These are phyloP conservation scores for Thamnidium elegans DNA, from an alignment of 192 early-diverging fungal species.

Conservation along the genomic window DNA sequence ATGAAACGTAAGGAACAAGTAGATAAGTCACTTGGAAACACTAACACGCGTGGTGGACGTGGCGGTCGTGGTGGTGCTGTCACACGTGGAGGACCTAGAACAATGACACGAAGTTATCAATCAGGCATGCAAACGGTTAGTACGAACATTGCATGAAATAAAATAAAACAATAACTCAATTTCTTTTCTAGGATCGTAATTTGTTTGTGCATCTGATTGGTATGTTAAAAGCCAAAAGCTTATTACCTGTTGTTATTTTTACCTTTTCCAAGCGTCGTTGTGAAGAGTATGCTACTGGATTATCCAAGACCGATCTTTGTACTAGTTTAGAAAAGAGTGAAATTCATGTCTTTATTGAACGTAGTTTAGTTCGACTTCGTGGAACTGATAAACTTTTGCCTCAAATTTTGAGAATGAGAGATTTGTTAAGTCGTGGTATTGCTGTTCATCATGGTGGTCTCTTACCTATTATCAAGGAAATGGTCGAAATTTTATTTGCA, in stretches of 20 bases:
- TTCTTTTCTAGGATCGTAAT: slow-evolving; percentile 59
- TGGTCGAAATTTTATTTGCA: slow-evolving; percentile 95
- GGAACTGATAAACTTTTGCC: slow-evolving; percentile 83
- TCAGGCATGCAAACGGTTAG: slow-evolving; percentile 37
- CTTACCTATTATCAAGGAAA: slow-evolving; percentile 96
- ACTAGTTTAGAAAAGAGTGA: slow-evolving; percentile 75
- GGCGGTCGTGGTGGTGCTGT: slow-evolving; percentile 44
- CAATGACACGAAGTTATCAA: slow-evolving; percentile 36
- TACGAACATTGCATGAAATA: slow-evolving; percentile 20
- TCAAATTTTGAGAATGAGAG: slow-evolving; percentile 82
- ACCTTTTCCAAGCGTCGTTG: slow-evolving; percentile 95
- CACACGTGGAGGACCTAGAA: slow-evolving; percentile 43
- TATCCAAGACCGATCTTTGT: slow-evolving; percentile 82
- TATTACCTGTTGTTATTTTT: slow-evolving; percentile 91
- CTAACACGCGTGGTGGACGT: slow-evolving; percentile 33
- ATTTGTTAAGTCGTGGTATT: slow-evolving; percentile 86
- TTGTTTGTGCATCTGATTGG: slow-evolving; percentile 80
- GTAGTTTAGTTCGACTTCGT: slow-evolving; percentile 75
- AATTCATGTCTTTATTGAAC: slow-evolving; percentile 86
- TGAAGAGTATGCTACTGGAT: slow-evolving; percentile 80
- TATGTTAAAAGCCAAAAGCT: slow-evolving; percentile 66
- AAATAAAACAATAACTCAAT: background rate
- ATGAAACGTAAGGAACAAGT: slow-evolving; percentile 56
- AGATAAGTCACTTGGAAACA: slow-evolving; percentile 31
- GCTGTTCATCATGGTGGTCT: slow-evolving; percentile 97